Percentiles rank a stretch among this genome's conserved stretches.
These are phyloP conservation scores for Dactylonectria estremocensis DNA, from an alignment of 2,329 filamentous ascomycete species.

Conservation along the genomic window DNA sequence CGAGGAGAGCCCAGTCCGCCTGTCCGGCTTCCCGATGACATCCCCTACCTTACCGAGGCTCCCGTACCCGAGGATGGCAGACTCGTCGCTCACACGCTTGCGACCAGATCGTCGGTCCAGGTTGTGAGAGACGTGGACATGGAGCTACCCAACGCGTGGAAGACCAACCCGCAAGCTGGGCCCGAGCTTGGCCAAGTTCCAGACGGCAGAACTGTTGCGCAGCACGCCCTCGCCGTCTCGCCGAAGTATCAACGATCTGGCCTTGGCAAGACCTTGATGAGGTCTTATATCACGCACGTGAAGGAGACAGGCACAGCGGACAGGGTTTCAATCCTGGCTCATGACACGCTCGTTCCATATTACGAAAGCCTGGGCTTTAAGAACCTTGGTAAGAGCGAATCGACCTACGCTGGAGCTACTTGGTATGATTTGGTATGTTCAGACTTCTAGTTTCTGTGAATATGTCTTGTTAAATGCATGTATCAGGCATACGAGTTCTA, in stretches of 20 bases:
- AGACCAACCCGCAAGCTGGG: conserved; percentile 30
- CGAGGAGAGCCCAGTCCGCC: conserved; percentile 15
- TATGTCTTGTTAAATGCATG: neutral
- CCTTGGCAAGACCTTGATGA: conserved; percentile 47
- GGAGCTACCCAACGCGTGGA: conserved; percentile 47
- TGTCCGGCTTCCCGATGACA: conserved; percentile 17
- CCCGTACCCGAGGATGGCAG: conserved; percentile 23
- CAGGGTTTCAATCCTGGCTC: conserved; percentile 50
- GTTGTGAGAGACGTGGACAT: conserved; percentile 48
- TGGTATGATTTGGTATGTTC: conserved; percentile 51
- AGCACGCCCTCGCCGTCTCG: conserved; percentile 49
- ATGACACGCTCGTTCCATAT: conserved; percentile 49
- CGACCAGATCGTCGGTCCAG: conserved; percentile 43
- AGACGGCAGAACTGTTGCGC: conserved; percentile 47
- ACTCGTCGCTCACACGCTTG: conserved; percentile 48
- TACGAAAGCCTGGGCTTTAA: conserved; percentile 51
- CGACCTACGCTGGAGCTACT: conserved; percentile 48
- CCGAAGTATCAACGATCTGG: conserved; percentile 45
- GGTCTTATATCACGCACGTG: conserved; percentile 42
- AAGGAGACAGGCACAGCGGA: conserved; percentile 35
- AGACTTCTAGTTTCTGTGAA: neutral
- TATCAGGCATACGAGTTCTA: conserved; percentile 21
- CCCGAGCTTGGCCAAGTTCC: conserved; percentile 43
- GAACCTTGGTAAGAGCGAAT: conserved; percentile 51
- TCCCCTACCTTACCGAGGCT: conserved; percentile 29